Conservation (phyloP, 2,329 filamentous ascomycete species). For the Nothophaeocryptopus gaeumannii region DNA sequence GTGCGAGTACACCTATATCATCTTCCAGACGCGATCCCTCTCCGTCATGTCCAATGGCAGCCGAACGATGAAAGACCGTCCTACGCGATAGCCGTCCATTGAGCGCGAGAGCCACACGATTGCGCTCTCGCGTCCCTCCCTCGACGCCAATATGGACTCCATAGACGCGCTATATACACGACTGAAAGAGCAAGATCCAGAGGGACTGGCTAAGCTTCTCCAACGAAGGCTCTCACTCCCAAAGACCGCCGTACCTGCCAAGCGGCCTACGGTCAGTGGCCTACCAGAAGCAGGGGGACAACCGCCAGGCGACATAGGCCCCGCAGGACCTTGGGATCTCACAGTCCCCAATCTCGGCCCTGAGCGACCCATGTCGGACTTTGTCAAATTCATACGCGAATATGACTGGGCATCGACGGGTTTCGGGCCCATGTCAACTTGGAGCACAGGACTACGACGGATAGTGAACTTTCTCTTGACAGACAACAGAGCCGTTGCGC, state of each 20-base stretch:
- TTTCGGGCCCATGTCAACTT: slow-evolving; percentile 18
- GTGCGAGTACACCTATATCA: too few relatives aligned
- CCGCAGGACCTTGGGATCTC: slow-evolving; percentile 11
- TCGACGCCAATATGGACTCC: neutral
- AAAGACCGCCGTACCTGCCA: neutral
- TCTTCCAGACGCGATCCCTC: too few relatives aligned
- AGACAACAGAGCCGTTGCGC: slow-evolving; percentile 18
- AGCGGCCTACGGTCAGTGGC: neutral
- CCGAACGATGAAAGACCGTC: too few relatives aligned
- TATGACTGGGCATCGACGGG: slow-evolving; percentile 20
- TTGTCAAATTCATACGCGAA: slow-evolving; percentile 11
- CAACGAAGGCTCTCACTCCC: neutral
- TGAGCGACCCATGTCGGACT: slow-evolving; percentile 5
- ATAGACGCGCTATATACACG: slow-evolving; percentile 3
- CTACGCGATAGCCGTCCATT: too few relatives aligned
- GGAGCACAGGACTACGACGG: slow-evolving; percentile 16
- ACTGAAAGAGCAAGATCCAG: slow-evolving; percentile 13
- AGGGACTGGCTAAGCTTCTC: slow-evolving; percentile 16
- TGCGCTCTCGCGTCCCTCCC: too few relatives aligned
- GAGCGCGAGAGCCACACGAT: too few relatives aligned
- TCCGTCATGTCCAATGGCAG: too few relatives aligned
- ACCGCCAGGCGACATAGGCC: neutral
- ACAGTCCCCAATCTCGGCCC: neutral
- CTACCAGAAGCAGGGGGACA: neutral
- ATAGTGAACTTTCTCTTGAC: slow-evolving; percentile 20